Base-by-base conservation (phyloP, 768 basidiomycete genomes). In the Lactarius psammicola region DNA sequence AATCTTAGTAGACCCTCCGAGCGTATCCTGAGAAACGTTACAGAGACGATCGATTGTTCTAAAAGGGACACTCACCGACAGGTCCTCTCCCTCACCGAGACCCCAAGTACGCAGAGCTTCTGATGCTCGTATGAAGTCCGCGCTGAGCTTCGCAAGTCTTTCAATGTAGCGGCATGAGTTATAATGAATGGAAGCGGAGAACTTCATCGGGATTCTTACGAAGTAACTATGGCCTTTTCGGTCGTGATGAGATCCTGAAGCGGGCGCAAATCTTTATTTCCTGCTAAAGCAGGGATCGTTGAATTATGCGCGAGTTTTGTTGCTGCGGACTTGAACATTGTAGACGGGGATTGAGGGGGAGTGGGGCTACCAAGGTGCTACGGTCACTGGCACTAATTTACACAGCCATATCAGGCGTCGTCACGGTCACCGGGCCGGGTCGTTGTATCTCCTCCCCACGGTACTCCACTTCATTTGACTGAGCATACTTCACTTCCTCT, bases 301-400 rank as follows among this genome's bases (percentile, higher is more conserved):
- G 92, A 87, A 72, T 93, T 94, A 76, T 96, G 94, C 2, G 94
- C 94, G 75, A 96, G 84, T 76, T 87, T 92, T 42, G 88, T 85
- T 70, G 89, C 88, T 36, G 88, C 88, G 18, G 80, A 81, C 77
- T 82, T 89, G 81, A 93, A 90, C 91, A 93, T 93, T 15, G 44
- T 56, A 30, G 60, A 60, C 17, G 23, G 54, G 23, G 30, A 53
- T 17, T 23, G 23, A 9, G 18, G 55, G n/a, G 54, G 10, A 18
- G 59, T 18, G n/a, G 17, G 4, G 57, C 30, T 40, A 26, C 20
- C 57, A 34, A 59, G n/a, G 13, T 26, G 40, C 28, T 31, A 51
- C 11, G 49, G 23, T 26, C 26, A 28, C 38, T 38, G 11, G 13
- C 13, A 20, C 49, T 51, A 51, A 51, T 51, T 51, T 51, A 51